Percentiles rank a stretch among this genome's conserved stretches.
Evolutionary conservation across 1,284 basidiomycete genomes (phyloP).

Genomic region (Sporisorium iseilematis-ciliati): DNA sequence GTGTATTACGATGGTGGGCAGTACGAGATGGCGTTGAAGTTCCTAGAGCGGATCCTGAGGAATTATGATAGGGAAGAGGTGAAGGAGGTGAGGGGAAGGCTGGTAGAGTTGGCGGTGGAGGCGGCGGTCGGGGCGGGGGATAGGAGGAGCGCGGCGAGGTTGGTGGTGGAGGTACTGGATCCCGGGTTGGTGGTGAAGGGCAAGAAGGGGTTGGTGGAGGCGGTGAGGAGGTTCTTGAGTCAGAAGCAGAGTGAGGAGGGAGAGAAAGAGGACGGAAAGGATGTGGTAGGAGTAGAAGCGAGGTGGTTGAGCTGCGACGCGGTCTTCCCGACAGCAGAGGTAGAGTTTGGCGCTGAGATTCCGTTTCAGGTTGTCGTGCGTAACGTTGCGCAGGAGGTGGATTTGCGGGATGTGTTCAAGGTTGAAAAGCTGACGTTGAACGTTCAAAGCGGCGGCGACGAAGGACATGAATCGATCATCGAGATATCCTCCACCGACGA

Average conservation of each 20-base stretch:
- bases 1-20: conserved; percentile 47
- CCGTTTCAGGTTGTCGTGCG: conserved; percentile 29
- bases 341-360: conserved; percentile 12
- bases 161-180: conserved; percentile 32
- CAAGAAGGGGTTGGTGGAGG: conserved; percentile 11
- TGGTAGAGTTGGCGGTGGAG: conserved; percentile 34
- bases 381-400: conserved; percentile 11
- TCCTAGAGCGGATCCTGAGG: conserved; percentile 56
- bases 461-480: neutral
- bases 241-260: conserved; percentile 6
- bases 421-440: conserved; percentile 6
- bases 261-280: neutral
- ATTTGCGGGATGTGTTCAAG: conserved; percentile 8
- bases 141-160: conserved; percentile 10
- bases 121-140: conserved; percentile 33
- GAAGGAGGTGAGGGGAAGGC: conserved; percentile 10
- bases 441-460: conserved; percentile 15
- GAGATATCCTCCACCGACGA: neutral
- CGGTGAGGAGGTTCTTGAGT: conserved; percentile 11
- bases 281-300: neutral
- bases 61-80: conserved; percentile 49
- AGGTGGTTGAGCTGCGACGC: conserved; percentile 5
- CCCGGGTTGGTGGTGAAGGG: conserved; percentile 1
- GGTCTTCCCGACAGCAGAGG: conserved; percentile 23
- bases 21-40: conserved; percentile 55